Base-by-base conservation (phyloP, 345 rosid species). In the Erucastrum elatum region DNA sequence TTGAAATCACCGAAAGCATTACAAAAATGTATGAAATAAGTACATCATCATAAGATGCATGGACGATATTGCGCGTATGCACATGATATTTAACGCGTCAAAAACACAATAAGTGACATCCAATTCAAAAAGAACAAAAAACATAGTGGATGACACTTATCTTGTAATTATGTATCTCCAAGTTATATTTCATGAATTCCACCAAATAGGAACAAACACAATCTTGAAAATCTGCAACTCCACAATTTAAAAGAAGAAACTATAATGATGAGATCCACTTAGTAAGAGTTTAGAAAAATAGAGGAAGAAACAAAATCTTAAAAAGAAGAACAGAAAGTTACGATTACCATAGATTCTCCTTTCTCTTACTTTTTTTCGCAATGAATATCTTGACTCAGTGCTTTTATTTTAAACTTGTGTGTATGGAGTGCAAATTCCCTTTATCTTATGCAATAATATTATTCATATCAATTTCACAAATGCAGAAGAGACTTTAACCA, bases 81-180 rank as follows among this genome's bases (percentile, higher is more conserved):
- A 71, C 76, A 77, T 71, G 62, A 59, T 31, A 12, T 29, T 30
- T n/a, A 72, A 66, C 37, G 67, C 33, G 74, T 49, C 64, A 59
- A 59, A 72, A 66, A 66, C 74, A 72, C 72, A 60, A 72, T 79
- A 31, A 72, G 77, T 66, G 69, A 58, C 68, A 31, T 66, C 81
- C 72, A 56, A 72, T 78, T 78, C 62, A 64, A 29, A 16, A 55
- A 59, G 51, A 21, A 66, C 60, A 61, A 72, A 44, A 66, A 21
- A 37, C 41, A 66, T 49, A 46, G 73, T 78, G 82, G 77, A 37
- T 68, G 39, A 49, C 70, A 63, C 67, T 70, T 70, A 64, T 77
- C 76, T 65, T 66, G 55, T 72, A n/a, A 72, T 72, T 63, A 78
- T 70, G 13, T 30, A 17, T 21, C 41, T 66, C 49, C 68, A 11